These are phyloP conservation scores for Trichomonascaceae sp. DNA, from an alignment of 1,139 yeast species.

Conservation along the genomic window DNA sequence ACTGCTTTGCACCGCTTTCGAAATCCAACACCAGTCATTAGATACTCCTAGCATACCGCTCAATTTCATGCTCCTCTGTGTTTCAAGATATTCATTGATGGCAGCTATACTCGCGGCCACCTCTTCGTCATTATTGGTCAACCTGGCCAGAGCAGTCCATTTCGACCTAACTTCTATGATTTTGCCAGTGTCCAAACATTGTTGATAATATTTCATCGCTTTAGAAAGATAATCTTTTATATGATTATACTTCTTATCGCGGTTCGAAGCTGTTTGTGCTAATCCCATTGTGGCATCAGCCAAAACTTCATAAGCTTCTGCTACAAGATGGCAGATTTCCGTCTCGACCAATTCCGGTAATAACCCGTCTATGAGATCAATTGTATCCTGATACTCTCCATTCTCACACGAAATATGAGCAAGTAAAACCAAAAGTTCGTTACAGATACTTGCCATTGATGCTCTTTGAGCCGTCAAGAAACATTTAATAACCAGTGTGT, in stretches of 20 bases:
- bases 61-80: background rate
- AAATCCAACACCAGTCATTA: background rate
- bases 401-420: constrained; percentile 20
- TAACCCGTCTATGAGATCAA: constrained; percentile 21
- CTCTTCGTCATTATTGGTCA: background rate
- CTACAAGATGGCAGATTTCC: constrained; percentile 18
- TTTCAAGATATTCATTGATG: background rate
- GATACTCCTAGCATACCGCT: background rate
- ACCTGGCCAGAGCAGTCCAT: background rate
- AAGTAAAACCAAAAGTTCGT: constrained; percentile 24
- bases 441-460: constrained; percentile 19
- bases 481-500: constrained; percentile 19
- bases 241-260: background rate
- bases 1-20: constrained; percentile 23
- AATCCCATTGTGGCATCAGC: constrained; percentile 20
- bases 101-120: background rate
- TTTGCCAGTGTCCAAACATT: constrained; percentile 2
- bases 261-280: background rate
- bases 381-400: constrained; percentile 20
- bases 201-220: constrained; percentile 4
- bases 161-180: constrained; percentile 5
- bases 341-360: constrained; percentile 27
- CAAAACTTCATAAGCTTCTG: constrained; percentile 20
- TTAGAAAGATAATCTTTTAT: background rate
- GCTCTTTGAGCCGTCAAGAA: constrained; percentile 21